Evolutionary conservation across 2,329 filamentous ascomycete genomes (phyloP), one percentile per base, ranked within the genome.

Genomic region (Pyricularia sp.): DNA sequence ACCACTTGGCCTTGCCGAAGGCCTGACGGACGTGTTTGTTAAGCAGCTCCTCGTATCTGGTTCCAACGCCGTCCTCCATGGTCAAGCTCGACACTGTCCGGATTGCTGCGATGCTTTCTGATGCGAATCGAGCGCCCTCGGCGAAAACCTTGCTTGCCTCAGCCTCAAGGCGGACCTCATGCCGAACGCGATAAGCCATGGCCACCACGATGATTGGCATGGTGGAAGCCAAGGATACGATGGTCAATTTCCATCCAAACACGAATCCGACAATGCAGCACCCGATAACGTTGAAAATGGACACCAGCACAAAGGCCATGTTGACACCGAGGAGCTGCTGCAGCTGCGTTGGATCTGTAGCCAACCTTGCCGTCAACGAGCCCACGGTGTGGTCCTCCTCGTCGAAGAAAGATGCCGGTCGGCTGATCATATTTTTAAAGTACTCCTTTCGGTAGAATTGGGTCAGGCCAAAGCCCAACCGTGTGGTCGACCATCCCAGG

Each of bases 191-290:
- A 67, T 72, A 75, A 49, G 75, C 72, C 0, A 77, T 77, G 0
- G 77, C 71, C 3, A 68, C 70, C 13, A 75, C 67, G 55, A 75
- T 72, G 7, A 75, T 66, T 8, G 72, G 72, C 68, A 76, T 74
- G 6, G 74, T 73, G 0, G 72, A 70, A 31, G 70, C 68, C 22
- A 75, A 74, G 1, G 77, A 74, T 0, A 93, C 85, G 0, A 91
- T 73, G 0, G 86, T 84, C 12, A 93, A 78, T 71, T 91, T 92
- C 89, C 89, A 93, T 0, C 88, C 87, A 70, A 88, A 91, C 10
- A 81, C 78, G 69, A 90, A 90, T 0, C 87, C 81, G 62, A 92
- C 86, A 31, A 81, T 77, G 16, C 90, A 73, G 19, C 83, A 85
- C 0, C 88, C 88, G 4, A 84, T 70, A 3, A 92, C 75, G 64